Percentiles rank a stretch among this genome's conserved stretches.
Evolutionary conservation across 768 basidiomycete genomes (phyloP).

Genomic region (Lactarius akahatsu): DNA sequence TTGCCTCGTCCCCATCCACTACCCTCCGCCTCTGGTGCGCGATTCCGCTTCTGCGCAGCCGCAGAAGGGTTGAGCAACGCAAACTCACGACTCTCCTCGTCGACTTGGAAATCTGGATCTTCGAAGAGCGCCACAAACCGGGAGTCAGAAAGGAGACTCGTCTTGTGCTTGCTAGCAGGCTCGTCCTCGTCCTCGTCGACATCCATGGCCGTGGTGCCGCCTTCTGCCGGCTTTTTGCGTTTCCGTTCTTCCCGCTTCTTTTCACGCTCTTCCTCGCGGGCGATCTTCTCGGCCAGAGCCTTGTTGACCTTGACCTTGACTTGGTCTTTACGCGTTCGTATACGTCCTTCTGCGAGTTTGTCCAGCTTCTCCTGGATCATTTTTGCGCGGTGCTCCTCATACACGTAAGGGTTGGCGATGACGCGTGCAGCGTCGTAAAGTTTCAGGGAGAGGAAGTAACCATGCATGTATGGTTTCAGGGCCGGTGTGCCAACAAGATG

Average conservation of each 20-base stretch:
- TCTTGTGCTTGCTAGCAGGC: slow-evolving; percentile 35
- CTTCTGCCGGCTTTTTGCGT: slow-evolving; percentile 43
- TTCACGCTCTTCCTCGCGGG: slow-evolving; percentile 61
- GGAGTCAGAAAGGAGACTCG: slow-evolving; percentile 73
- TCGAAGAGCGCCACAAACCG: slow-evolving; percentile 91
- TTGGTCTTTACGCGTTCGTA: slow-evolving; percentile 73
- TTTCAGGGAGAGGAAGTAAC: slow-evolving; percentile 95
- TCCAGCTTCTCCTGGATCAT: slow-evolving; percentile 87
- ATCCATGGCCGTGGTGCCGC: slow-evolving; percentile 40
- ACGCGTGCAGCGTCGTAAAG: slow-evolving; percentile 94
- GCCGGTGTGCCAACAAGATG: slow-evolving; percentile 93
- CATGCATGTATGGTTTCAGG: slow-evolving; percentile 99
- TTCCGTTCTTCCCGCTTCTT: slow-evolving; percentile 54
- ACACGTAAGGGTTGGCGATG: slow-evolving; percentile 95
- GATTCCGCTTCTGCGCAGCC: slow-evolving; percentile 48
- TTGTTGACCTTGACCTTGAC: slow-evolving; percentile 76
- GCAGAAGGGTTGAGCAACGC: slow-evolving; percentile 91
- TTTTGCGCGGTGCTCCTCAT: slow-evolving; percentile 90
- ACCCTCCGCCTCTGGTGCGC: slow-evolving; percentile 17
- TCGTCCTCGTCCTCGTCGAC: slow-evolving; percentile 36
- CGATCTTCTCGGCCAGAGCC: slow-evolving; percentile 81
- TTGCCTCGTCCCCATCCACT: slow-evolving; percentile 29
- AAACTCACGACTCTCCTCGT: slow-evolving; percentile 84
- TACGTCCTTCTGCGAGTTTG: slow-evolving; percentile 89
- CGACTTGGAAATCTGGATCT: slow-evolving; percentile 89